Percentiles rank a stretch among this genome's conserved stretches.
phyloP scores from a whole-genome alignment of 1,284 basidiomycete genomes.

The Apiotrichum brassicae region DNA sequence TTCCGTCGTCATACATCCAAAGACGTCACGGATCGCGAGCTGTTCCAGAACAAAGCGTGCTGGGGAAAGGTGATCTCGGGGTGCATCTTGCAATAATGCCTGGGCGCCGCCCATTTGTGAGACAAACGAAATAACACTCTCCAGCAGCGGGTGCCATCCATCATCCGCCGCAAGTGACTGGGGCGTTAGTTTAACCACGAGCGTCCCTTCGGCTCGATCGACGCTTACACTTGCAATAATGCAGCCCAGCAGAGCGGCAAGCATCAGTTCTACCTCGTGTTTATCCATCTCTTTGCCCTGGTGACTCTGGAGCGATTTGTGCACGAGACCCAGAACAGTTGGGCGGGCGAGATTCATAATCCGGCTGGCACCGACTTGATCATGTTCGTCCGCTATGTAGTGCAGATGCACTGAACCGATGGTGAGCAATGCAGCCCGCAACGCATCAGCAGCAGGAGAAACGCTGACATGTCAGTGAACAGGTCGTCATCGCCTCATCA shows the following conservation, averaged over 20 bases:
- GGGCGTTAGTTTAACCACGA: not conserved
- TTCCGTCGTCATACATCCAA: conserved; percentile 40
- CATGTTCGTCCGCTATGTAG: conserved; percentile 23
- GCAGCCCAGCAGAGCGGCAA: conserved; percentile 32
- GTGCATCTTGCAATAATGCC: conserved; percentile 24
- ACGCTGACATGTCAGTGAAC: conserved; percentile 9
- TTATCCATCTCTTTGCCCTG: conserved; percentile 18
- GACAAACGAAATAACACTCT: conserved; percentile 27
- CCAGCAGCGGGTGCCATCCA: conserved; percentile 36
- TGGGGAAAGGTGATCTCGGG: conserved; percentile 24
- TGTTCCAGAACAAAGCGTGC: conserved; percentile 40
- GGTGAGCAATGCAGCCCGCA: conserved; percentile 31
- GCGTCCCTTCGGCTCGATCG: too few species aligned
- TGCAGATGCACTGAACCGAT: conserved; percentile 36
- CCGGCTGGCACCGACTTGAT: conserved; percentile 24
- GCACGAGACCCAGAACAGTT: conserved; percentile 23
- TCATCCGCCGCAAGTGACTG: conserved; percentile 34
- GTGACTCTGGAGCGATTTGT: conserved; percentile 16
- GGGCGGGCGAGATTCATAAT: conserved; percentile 23
- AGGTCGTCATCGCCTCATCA: too few species aligned
- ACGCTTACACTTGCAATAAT: conserved; percentile 38
- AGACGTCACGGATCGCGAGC: conserved; percentile 37
- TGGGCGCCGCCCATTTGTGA: conserved; percentile 33
- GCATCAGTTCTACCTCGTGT: conserved; percentile 28
- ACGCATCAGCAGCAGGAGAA: conserved; percentile 30